Evolutionary conservation across 202 grass and related monocot species (phyloP).

Genomic region (Digitaria exilis): DNA sequence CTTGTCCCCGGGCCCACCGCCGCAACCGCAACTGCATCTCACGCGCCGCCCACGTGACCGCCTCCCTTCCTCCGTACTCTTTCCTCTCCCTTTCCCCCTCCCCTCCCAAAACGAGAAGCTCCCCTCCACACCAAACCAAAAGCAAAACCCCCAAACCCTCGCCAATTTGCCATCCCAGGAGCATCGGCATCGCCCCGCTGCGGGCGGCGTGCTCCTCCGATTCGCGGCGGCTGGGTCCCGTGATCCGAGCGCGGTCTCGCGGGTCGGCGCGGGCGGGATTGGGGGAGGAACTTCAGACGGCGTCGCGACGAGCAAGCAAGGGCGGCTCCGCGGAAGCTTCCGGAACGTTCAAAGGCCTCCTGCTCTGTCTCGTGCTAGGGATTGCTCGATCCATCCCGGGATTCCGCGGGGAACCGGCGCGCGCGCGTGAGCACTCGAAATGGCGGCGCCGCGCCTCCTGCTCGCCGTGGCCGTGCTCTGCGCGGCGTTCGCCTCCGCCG

Average conservation of each 20-base stretch:
- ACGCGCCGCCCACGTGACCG: conserved; percentile 19
- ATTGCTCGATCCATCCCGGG: neutral
- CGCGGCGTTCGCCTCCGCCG: conserved; percentile 37
- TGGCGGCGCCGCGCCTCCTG: conserved; percentile 32
- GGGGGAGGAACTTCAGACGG: conserved; percentile 19
- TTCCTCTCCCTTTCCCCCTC: neutral
- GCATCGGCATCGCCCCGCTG: neutral
- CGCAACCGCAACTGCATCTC: conserved; percentile 24
- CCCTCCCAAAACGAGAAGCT: conserved; percentile 23
- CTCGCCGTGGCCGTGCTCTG: conserved; percentile 42
- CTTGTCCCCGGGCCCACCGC: neutral
- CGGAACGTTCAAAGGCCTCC: neutral
- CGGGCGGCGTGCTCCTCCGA: neutral
- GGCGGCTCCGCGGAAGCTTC: conserved; percentile 33
- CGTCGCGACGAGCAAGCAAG: conserved; percentile 3
- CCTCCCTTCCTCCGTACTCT: neutral
- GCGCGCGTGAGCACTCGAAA: conserved; percentile 21
- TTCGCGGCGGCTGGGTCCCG: neutral
- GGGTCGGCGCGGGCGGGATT: conserved; percentile 35
- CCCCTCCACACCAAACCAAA: conserved; percentile 34
- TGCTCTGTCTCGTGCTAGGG: neutral
- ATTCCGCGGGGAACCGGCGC: conserved; percentile 8
- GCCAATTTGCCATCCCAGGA: neutral
- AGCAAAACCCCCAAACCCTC: conserved; percentile 36
- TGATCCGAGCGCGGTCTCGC: neutral